Evolutionary conservation across 2,329 filamentous ascomycete species (phyloP), one percentile per base, ranked within the genome.

Genomic region (Alternaria longipes): DNA sequence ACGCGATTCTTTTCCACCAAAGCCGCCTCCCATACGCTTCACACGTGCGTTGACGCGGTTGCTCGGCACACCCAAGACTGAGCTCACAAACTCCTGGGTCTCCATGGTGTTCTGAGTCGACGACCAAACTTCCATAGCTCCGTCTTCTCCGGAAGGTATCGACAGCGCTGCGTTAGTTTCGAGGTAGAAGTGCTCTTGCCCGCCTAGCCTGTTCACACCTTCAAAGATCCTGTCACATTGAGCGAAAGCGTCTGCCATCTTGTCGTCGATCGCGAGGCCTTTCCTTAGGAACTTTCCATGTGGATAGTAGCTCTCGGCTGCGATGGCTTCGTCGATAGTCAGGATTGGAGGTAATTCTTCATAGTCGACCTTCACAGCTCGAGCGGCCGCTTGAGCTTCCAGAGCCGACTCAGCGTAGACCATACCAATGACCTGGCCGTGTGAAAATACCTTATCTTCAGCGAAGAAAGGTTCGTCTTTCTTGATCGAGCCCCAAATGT

Each of bases 171-270:
- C 94, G 65, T 97, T 90, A 0, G 94, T 97, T 79, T 98, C 94
- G 1, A 98, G 85, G 70, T 98, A 98, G 76, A 98, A 98, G 74
- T 98, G 94, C 76, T 98, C 94, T 74, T 99, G 95, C 0, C 94
- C 95, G 52, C 94, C 94, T 85, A 98, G 96, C 54, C 93, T 85
- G 1, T 90, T 87, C 0, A 90, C 87, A 18, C 94, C 95, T n/a
- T 88, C 89, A 68, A 97, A 94, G 3, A 96, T 84, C 72, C 93
- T 86, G 69, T 97, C 94, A 3, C 88, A 91, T 8, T 89, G 84
- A 56, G 87, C 84, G 74, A 97, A 96, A 0, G 90, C 92, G 54
- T 89, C 86, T 41, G 94, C 89, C 0, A 88, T 82, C 67, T 94
- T 74, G 16, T 72, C 71, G 5, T 73, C 59, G 28, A 79, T 68